Base-by-base conservation (phyloP, 164 flowering plant genomes). In the Macadamia tetraphylla region DNA sequence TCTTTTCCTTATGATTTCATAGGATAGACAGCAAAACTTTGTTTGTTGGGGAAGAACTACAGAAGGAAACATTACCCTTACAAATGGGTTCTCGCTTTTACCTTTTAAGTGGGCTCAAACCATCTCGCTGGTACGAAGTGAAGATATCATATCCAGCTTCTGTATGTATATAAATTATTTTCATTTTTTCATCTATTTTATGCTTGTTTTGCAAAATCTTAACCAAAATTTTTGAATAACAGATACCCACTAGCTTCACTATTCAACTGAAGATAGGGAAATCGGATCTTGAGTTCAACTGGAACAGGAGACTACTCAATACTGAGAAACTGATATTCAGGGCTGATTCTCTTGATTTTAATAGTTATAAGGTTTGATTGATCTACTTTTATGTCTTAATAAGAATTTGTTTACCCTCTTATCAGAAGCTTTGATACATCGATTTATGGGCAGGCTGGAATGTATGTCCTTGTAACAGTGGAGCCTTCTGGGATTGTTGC, bases 111-210 rank as follows among this genome's bases (percentile, higher is more conserved):
- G 96, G 98, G 40, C 84, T 92, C 64, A 88, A 86, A 80, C 68
- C 91, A 58, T 63, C 71, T 49, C 74, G 72, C 74, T 90, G 90
- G 96, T 94, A 94, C 62, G 98, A 94, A 90, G 96, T 94, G 85
- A 92, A 94, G 98, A 92, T 94, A 82, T 94, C 97, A 66, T 94
- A 89, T 76, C 99, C 98, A 70, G 98, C 97, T 83, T 94, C 99
- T 84, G 98, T 92, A 94, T 78, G 97, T 89, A 62, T 58, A 63
- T 60, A 48, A 11, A 51, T 31, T 23, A 23, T 59, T 11, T 31
- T 10, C 30, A 10, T 53, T 70, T 18, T 67, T 17, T 61, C 17
- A 15, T 62, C 64, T 46, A 2, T 73, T 35, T 29, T 23, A 52
- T 12, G 14, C 51, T 32, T 52, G 48, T 6, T 53, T 40, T 18